Base-by-base conservation (phyloP, 208 protist species). In the Leishmania aethiopica region DNA sequence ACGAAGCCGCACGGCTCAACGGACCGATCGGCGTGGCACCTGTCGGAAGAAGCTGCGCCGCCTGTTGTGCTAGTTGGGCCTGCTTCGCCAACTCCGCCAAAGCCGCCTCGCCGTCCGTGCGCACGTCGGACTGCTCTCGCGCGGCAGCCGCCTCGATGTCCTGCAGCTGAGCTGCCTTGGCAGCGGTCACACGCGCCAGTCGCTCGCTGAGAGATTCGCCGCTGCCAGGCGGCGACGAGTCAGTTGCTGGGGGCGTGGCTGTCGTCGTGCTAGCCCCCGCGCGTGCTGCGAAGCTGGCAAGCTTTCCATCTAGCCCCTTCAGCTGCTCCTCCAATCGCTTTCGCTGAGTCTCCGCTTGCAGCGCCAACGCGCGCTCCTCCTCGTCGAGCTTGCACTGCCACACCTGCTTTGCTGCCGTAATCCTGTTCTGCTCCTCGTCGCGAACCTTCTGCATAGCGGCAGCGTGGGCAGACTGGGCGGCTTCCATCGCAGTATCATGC, bases 321-420 rank as follows among this genome's bases (percentile, higher is more conserved):
- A 88, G 74, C 71, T 88, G 75, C 35, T 7, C 57, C 37, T 86
- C 84, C 25, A 88, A 78, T 60, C 42, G 69, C 69, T 82, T 74
- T 71, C 79, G 79, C 78, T 91, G 57, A n/a, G 32, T 19, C 32
- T 88, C 84, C 37, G 60, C 51, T 35, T 83, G 64, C 62, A 83
- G 66, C 64, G 83, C 83, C 73, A 80, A 57, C 35, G 59, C 47
- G 28, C 80, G 77, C 77, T 91, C 79, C 45, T 77, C 70, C 17
- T 47, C 75, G 22, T 83, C 86, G 37, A 88, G 40, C 60, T 83
- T 77, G 66, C 85, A 72, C 57, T 71, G 79, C 78, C 80, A 62
- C 19, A 82, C 45, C 67, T 90, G 78, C 75, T 76, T 42, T 22
- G 47, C 25, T 2, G 77, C 73, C 11, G 47, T 71, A 22, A 86